Conservation (phyloP, 768 basidiomycete species). For the Lactifluus piperatus region DNA sequence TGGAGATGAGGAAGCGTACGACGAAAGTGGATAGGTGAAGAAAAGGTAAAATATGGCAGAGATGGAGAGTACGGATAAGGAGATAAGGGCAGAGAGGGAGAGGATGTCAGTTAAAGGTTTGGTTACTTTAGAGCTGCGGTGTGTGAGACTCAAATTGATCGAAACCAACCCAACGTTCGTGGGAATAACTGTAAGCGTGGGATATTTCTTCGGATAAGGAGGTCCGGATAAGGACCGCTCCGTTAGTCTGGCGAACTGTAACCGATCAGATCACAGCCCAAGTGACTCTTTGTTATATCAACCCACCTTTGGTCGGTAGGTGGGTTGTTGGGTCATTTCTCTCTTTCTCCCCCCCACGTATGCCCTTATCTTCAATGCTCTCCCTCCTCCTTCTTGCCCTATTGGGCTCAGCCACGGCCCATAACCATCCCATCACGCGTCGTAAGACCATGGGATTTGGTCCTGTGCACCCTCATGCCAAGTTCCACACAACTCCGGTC, state of each 20-base stretch:
- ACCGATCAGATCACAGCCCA: background rate
- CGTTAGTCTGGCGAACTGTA: background rate
- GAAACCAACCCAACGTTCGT: no score
- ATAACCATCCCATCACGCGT: constrained; percentile 25
- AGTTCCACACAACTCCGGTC: constrained; percentile 47
- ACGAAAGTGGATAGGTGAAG: background rate
- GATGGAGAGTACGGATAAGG: background rate
- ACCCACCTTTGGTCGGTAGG: constrained; percentile 8
- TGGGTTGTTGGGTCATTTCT: background rate
- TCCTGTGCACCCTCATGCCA: constrained; percentile 65
- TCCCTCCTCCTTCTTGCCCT: constrained; percentile 20
- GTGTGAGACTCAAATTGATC: no score
- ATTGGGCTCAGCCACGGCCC: constrained; percentile 14
- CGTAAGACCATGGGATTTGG: constrained; percentile 92
- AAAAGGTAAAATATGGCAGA: no score
- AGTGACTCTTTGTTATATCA: background rate
- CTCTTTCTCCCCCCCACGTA: background rate
- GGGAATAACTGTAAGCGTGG: background rate
- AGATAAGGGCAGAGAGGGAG: background rate
- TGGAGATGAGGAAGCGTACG: background rate
- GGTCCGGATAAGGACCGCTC: background rate
- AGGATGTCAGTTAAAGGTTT: background rate
- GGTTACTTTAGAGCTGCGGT: no score
- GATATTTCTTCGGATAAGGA: background rate
- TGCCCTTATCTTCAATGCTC: constrained; percentile 13